Evolutionary conservation across 169 alveolate species (phyloP).

Genomic region (Plasmodium billcollinsi): DNA sequence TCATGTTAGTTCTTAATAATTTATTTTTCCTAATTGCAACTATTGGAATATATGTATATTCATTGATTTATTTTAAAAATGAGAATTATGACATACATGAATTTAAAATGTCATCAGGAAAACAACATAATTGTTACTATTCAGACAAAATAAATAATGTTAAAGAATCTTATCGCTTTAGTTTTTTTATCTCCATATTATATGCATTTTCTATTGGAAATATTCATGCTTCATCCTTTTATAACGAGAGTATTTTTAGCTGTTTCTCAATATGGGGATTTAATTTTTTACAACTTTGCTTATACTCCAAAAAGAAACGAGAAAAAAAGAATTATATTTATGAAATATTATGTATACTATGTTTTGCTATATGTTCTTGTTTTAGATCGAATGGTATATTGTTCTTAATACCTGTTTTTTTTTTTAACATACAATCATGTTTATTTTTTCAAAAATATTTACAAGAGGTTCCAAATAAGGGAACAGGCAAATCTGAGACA

Average conservation of each 20-base stretch:
- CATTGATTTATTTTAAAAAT: conserved; percentile 2
- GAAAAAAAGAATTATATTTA: conserved; percentile 7
- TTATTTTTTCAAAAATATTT: conserved; percentile 30
- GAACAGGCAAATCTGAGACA: no score
- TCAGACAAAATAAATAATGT: background rate
- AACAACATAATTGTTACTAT: conserved; percentile 21
- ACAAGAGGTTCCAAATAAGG: background rate
- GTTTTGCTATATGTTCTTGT: conserved; percentile 33
- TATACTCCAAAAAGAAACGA: background rate
- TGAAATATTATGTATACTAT: conserved; percentile 46
- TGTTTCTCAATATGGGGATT: conserved; percentile 77
- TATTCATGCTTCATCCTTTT: conserved; percentile 60
- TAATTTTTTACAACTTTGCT: conserved; percentile 55
- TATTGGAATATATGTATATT: conserved; percentile 50
- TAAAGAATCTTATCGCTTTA: conserved; percentile 24
- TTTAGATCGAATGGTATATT: conserved; percentile 84
- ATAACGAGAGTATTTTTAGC: conserved; percentile 70
- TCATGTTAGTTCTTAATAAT: conserved; percentile 28
- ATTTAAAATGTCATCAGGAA: background rate
- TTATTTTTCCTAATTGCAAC: conserved; percentile 28
- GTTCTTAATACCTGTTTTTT: conserved; percentile 82
- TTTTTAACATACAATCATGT: conserved; percentile 78
- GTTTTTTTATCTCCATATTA: conserved; percentile 29
- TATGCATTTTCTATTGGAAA: conserved; percentile 36
- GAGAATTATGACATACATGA: background rate